Evolutionary conservation across 1,284 basidiomycete species (phyloP).

Genomic region (Lignosus rhinocerotis): DNA sequence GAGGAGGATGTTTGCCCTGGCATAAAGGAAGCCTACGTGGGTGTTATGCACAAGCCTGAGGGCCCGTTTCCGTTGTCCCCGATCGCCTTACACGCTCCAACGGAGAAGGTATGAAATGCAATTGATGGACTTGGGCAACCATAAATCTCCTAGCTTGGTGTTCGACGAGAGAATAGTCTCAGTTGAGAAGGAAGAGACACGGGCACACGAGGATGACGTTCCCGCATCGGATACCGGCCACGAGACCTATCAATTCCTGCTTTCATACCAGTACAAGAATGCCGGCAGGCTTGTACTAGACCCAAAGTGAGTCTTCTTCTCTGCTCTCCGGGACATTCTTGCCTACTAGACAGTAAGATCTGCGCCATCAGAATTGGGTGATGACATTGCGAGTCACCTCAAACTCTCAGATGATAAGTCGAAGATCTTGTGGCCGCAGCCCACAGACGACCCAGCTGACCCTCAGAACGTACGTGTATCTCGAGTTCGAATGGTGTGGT

Average conservation of each 20-base stretch:
- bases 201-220: not conserved
- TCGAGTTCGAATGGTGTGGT: not conserved
- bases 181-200: not conserved
- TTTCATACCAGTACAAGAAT: constrained; percentile 2
- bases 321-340: not conserved
- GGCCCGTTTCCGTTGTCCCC: too few species aligned
- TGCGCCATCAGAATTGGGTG: constrained; percentile 43
- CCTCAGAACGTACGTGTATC: constrained; percentile 57
- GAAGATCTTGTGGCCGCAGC: constrained; percentile 60
- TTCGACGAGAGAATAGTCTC: too few species aligned
- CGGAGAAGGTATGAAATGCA: too few species aligned
- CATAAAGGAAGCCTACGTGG: too few species aligned
- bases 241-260: constrained; percentile 4
- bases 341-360: not conserved
- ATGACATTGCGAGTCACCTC: constrained; percentile 44
- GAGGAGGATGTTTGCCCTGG: too few species aligned
- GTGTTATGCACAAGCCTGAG: too few species aligned
- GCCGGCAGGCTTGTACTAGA: constrained; percentile 4
- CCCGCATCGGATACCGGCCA: not conserved
- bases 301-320: not conserved
- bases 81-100: too few species aligned
- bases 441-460: constrained; percentile 59
- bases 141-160: too few species aligned
- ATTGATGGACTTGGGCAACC: too few species aligned
- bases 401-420: constrained; percentile 48